Conservation (phyloP, 768 basidiomycete genomes). For the Pleurotus salmoneostramineus region DNA sequence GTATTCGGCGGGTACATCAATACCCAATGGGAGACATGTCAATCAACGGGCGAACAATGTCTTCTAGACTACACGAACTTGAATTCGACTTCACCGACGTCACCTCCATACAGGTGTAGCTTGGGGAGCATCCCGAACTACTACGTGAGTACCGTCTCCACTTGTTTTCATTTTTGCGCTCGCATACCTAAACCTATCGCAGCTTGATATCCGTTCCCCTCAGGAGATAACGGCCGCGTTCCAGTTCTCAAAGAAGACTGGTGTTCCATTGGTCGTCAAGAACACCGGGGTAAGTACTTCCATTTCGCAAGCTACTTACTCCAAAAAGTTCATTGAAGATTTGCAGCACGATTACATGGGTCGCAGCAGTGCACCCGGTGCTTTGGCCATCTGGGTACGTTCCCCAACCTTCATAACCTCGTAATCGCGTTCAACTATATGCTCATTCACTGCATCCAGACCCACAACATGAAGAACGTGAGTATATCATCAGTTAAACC, state of each 20-base stretch:
- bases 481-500: neutral
- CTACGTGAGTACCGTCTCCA: conserved; percentile 24
- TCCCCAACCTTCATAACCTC: neutral
- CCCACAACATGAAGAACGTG: conserved; percentile 36
- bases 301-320: neutral
- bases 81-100: conserved; percentile 22
- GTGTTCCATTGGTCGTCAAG: conserved; percentile 42
- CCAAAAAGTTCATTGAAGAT: neutral
- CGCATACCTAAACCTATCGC: neutral
- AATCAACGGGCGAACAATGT: conserved; percentile 39
- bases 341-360: conserved; percentile 46
- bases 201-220: conserved; percentile 38
- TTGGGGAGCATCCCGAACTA: conserved; percentile 33
- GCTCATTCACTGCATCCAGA: conserved; percentile 18
- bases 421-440: neutral
- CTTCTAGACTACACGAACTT: conserved; percentile 37
- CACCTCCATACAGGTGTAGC: conserved; percentile 24
- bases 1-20: conserved; percentile 26
- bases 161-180: neutral
- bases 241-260: conserved; percentile 32
- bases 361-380: conserved; percentile 39
- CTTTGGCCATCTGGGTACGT: conserved; percentile 41
- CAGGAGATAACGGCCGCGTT: conserved; percentile 42
- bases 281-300: conserved; percentile 42
- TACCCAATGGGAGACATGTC: conserved; percentile 56